phyloP scores from a whole-genome alignment of 1,284 basidiomycete species.

The Xanthoconium separans region DNA sequence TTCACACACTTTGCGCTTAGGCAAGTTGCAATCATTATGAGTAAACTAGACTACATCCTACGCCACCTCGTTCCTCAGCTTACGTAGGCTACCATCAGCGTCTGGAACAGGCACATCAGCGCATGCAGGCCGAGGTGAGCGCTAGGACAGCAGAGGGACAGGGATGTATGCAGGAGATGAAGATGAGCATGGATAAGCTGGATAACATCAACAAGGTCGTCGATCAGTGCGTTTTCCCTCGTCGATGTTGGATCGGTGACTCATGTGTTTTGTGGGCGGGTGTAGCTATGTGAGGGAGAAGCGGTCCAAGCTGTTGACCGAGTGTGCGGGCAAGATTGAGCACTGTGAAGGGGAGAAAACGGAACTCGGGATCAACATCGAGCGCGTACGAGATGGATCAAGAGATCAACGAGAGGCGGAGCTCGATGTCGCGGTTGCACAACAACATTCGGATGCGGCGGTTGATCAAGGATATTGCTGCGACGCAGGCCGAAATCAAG shows the following conservation, averaged over 20 bases:
- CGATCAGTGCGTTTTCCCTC: constrained; percentile 48
- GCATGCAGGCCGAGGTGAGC: too few relatives aligned
- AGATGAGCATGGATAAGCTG: constrained; percentile 64
- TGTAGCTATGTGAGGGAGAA: constrained; percentile 74
- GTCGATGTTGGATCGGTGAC: not conserved
- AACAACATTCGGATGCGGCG: constrained; percentile 62
- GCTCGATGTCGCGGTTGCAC: too few relatives aligned
- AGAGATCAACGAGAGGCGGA: too few relatives aligned
- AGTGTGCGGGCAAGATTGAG: constrained; percentile 61
- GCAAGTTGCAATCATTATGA: too few relatives aligned
- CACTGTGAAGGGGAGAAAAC: constrained; percentile 60
- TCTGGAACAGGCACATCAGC: too few relatives aligned
- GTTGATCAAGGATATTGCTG: constrained; percentile 65
- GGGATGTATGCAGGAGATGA: too few relatives aligned
- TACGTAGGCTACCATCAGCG: too few relatives aligned
- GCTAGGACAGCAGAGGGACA: too few relatives aligned
- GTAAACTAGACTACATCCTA: too few relatives aligned
- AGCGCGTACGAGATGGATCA: constrained; percentile 47
- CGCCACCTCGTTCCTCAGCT: too few relatives aligned
- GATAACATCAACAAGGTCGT: constrained; percentile 59
- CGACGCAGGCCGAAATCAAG: constrained; percentile 73
- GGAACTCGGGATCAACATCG: constrained; percentile 54
- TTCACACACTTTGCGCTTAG: too few relatives aligned
- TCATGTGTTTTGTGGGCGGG: not conserved
- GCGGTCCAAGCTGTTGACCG: constrained; percentile 59